A percentile compares a stretch with the other conserved stretches of the same genome.
phyloP scores from a whole-genome alignment of 495 filamentous ascomycete species.

The Hypoxylon crocopeplum region DNA sequence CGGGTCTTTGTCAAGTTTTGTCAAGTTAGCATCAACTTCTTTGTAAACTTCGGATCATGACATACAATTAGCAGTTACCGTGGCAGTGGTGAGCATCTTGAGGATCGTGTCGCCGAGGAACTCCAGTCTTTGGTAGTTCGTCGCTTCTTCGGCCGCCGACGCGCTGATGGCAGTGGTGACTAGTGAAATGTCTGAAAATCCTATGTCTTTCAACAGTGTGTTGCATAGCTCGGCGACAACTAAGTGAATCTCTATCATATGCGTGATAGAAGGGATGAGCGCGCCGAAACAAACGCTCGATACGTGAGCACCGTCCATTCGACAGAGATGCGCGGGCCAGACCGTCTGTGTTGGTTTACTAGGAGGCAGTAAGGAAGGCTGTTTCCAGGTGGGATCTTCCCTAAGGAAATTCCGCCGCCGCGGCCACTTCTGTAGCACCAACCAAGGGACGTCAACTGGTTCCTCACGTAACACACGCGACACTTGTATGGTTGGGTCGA shows the following conservation, averaged over 20 bases:
- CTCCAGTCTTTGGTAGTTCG: conserved; percentile 86
- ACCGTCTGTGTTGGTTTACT: conserved; percentile 44
- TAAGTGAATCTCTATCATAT: conserved; percentile 69
- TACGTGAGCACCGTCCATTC: conserved; percentile 63
- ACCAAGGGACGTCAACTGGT: conserved; percentile 51
- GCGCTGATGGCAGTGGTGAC: conserved; percentile 78
- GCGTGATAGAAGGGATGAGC: conserved; percentile 76
- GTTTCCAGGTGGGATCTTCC: conserved; percentile 43
- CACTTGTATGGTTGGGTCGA: conserved; percentile 30
- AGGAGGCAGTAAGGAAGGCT: neutral
- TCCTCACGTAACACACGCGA: conserved; percentile 35
- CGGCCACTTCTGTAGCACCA: conserved; percentile 59
- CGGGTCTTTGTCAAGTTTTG: conserved; percentile 49
- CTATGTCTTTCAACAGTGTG: conserved; percentile 63
- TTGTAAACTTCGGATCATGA: neutral
- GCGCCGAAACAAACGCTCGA: conserved; percentile 69
- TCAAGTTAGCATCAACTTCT: neutral
- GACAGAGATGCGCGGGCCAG: conserved; percentile 44
- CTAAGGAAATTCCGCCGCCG: conserved; percentile 66
- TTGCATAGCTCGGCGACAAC: conserved; percentile 68
- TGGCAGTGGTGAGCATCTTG: conserved; percentile 75
- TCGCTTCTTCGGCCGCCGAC: conserved; percentile 63
- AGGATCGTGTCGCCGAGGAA: conserved; percentile 88
- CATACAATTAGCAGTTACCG: conserved; percentile 66
- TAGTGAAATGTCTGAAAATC: conserved; percentile 61